Evolutionary conservation across 2,329 filamentous ascomycete species (phyloP).

Genomic region (Metarhizium brunneum): DNA sequence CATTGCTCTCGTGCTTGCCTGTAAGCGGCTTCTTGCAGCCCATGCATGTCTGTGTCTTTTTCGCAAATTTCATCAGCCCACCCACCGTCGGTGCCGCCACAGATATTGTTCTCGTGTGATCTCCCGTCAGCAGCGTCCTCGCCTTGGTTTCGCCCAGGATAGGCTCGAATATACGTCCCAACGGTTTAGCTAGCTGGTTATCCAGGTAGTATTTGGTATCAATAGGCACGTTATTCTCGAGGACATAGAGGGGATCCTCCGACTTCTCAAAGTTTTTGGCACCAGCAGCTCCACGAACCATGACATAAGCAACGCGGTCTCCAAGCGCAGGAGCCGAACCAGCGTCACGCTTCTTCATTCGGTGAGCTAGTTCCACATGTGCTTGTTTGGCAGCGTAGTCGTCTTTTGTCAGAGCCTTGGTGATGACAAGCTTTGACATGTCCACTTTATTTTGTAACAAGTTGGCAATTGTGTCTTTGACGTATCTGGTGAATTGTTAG

Average conservation of each 20-base stretch:
- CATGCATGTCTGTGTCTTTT: constrained; percentile 97
- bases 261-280: constrained; percentile 96
- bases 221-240: constrained; percentile 96
- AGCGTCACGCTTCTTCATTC: constrained; percentile 94
- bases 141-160: constrained; percentile 93
- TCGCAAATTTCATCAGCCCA: constrained; percentile 95
- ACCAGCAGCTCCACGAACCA: constrained; percentile 81
- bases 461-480: constrained; percentile 92
- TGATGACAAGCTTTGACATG: constrained; percentile 98
- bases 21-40: constrained; percentile 95
- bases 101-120: constrained; percentile 89
- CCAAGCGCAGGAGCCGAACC: constrained; percentile 88
- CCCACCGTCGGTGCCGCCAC: constrained; percentile 87
- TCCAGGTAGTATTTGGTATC: constrained; percentile 98
- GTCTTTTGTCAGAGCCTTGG: constrained; percentile 86
- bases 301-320: constrained; percentile 96
- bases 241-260: constrained; percentile 92
- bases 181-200: constrained; percentile 92
- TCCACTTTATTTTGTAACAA: constrained; percentile 95
- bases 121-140: constrained; percentile 75
- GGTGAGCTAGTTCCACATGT: constrained; percentile 87
- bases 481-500: constrained; percentile 54
- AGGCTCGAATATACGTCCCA: constrained; percentile 93
- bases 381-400: constrained; percentile 90
- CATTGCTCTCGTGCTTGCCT: constrained; percentile 66